Percentiles rank a stretch among this genome's conserved stretches.
These are phyloP conservation scores for Trametes cubensis DNA, from an alignment of 768 basidiomycete genomes.

Conservation along the genomic window DNA sequence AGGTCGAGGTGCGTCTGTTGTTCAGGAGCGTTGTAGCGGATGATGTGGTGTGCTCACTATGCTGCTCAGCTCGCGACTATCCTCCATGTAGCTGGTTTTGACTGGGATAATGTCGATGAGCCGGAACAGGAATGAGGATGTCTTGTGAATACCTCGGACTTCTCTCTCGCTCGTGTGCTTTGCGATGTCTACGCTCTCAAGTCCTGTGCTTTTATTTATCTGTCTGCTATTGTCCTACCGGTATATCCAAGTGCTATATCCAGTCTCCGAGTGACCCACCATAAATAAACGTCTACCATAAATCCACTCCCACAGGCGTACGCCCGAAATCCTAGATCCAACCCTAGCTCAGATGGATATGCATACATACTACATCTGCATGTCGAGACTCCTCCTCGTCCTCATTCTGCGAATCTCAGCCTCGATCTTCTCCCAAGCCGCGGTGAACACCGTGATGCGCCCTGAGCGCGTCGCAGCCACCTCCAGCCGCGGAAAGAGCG, in stretches of 20 bases:
- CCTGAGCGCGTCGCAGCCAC: not conserved
- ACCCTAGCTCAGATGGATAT: too few species aligned
- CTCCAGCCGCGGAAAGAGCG: constrained; percentile 14
- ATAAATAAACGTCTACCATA: too few species aligned
- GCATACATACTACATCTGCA: not conserved
- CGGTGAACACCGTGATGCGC: not conserved
- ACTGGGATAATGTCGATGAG: constrained; percentile 31
- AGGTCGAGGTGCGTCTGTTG: constrained; percentile 64
- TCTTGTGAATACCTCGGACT: too few species aligned
- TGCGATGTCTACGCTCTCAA: too few species aligned
- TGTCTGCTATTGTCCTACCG: too few species aligned
- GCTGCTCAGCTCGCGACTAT: constrained; percentile 62
- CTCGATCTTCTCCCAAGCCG: constrained; percentile 2
- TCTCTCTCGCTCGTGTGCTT: too few species aligned
- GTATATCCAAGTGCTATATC: too few species aligned
- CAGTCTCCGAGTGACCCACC: too few species aligned
- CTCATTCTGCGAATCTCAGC: not conserved
- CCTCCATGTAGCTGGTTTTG: constrained; percentile 69
- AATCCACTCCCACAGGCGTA: too few species aligned
- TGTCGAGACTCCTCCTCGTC: not conserved
- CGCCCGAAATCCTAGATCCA: too few species aligned
- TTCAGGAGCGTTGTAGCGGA: too few species aligned
- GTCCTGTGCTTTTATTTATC: too few species aligned
- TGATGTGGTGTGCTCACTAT: not conserved
- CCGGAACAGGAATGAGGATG: not conserved